Conservation (phyloP, 1,284 basidiomycete genomes). For the Peniophora sp. region DNA sequence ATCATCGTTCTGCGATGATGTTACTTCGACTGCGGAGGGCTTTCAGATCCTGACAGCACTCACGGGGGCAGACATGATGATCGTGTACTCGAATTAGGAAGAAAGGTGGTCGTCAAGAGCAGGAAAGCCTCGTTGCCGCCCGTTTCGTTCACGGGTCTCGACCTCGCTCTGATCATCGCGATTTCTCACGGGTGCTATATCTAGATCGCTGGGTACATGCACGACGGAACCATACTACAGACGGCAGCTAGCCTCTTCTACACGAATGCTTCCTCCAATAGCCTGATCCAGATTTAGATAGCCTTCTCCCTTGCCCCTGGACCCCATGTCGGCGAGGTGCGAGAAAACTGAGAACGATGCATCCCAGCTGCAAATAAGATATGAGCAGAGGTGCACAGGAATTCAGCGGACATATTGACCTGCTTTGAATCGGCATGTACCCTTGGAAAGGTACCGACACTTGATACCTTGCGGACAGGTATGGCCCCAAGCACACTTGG, state of each 20-base stretch:
- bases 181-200: conserved; percentile 11
- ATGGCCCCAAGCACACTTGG: conserved; percentile 73
- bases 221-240: too few species aligned
- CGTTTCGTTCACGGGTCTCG: too few species aligned
- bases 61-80: conserved; percentile 27
- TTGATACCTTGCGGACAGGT: conserved; percentile 71
- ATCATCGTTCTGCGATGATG: conserved; percentile 34
- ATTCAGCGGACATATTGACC: conserved; percentile 36
- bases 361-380: conserved; percentile 11
- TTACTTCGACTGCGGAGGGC: too few species aligned
- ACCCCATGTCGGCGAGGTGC: too few species aligned
- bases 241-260: too few species aligned
- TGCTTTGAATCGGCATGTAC: conserved; percentile 80
- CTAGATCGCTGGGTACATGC: too few species aligned
- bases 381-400: neutral
- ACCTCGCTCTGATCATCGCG: neutral
- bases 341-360: conserved; percentile 8
- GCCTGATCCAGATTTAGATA: too few species aligned
- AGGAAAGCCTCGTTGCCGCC: too few species aligned
- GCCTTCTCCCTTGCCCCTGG: conserved; percentile 4
- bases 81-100: conserved; percentile 13
- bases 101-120: conserved; percentile 3
- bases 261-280: too few species aligned
- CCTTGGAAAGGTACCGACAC: conserved; percentile 33
- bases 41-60: too few species aligned